phyloP scores from a whole-genome alignment of 2,329 filamentous ascomycete genomes.

The Elsinoe fawcettii region DNA sequence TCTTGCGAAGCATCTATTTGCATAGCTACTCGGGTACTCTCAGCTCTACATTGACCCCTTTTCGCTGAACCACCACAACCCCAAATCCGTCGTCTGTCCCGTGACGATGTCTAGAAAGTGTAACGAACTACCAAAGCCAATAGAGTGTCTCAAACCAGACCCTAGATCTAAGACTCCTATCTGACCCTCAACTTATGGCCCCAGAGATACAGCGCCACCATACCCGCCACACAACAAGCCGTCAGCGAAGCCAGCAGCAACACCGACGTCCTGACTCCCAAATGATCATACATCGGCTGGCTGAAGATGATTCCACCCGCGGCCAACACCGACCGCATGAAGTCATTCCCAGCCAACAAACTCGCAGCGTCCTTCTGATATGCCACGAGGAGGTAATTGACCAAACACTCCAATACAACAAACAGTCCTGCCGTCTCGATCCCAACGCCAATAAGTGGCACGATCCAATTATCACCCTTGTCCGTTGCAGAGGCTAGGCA shows the following conservation, averaged over 20 bases:
- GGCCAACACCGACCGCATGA: conserved; percentile 50
- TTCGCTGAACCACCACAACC: no score
- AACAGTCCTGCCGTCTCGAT: conserved; percentile 33
- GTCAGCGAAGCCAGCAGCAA: conserved; percentile 46
- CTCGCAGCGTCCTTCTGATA: conserved; percentile 44
- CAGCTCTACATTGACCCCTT: no score
- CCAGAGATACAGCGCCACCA: conserved; percentile 53
- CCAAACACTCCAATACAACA: conserved; percentile 36
- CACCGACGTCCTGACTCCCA: conserved; percentile 52
- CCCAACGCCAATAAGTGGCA: conserved; percentile 35
- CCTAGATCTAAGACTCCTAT: not conserved
- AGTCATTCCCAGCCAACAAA: conserved; percentile 54
- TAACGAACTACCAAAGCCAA: no score
- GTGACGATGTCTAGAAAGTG: no score
- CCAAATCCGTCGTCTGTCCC: no score
- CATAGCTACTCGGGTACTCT: no score
- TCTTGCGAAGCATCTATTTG: no score
- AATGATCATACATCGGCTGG: conserved; percentile 49
- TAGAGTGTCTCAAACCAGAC: no score
- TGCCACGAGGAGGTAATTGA: conserved; percentile 32
- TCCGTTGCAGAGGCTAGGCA: conserved; percentile 23
- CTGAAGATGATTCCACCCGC: conserved; percentile 53
- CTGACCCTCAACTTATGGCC: conserved; percentile 44
- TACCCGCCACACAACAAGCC: conserved; percentile 28
- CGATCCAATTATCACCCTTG: conserved; percentile 31